These are phyloP conservation scores for Heracleum sosnowskyi DNA, from an alignment of 129 eudicot species.

Conservation along the genomic window DNA sequence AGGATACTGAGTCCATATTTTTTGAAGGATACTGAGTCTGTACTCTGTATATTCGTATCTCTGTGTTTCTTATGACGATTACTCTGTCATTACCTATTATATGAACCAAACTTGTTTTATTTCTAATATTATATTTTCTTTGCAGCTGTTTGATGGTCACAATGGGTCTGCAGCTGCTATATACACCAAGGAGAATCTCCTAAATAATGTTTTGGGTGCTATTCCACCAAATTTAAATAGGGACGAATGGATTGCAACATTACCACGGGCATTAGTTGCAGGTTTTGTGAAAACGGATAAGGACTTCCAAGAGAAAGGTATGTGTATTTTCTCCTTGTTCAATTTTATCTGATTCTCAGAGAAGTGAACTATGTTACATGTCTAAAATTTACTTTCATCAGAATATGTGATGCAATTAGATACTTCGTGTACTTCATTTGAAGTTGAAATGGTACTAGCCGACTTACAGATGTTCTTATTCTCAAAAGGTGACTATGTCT, in stretches of 20 bases:
- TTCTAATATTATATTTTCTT: conserved; percentile 7
- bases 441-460: background rate
- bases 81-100: background rate
- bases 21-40: background rate
- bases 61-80: background rate
- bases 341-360: background rate
- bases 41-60: conserved; percentile 2
- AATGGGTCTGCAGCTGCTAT: conserved; percentile 96
- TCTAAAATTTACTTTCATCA: conserved; percentile 6
- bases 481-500: background rate
- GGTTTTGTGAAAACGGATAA: conserved; percentile 97
- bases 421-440: conserved; percentile 2
- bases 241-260: conserved; percentile 84
- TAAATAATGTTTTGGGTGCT: conserved; percentile 69
- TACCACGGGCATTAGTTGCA: conserved; percentile 95
- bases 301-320: conserved; percentile 92
- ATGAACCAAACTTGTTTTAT: background rate
- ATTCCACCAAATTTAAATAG: conserved; percentile 80
- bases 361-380: background rate
- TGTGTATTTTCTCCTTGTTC: background rate
- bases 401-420: conserved; percentile 6
- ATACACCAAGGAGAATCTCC: conserved; percentile 83
- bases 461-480: too few relatives aligned
- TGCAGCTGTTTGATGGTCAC: conserved; percentile 96
- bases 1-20: background rate